Conservation (phyloP, 306 rosid genomes). For the Psophocarpus tetragonolobus region DNA sequence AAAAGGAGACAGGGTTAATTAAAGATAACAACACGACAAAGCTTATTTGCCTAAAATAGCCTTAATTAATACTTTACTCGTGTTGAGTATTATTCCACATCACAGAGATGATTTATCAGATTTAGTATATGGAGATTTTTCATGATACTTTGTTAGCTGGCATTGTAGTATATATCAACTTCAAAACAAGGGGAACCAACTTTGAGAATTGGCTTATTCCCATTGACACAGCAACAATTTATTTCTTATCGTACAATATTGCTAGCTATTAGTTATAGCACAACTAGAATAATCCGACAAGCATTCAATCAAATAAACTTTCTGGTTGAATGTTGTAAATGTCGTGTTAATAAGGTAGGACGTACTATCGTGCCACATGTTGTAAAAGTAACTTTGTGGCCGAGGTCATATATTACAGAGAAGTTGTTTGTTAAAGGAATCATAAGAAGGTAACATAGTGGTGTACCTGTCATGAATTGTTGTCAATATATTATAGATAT, state of each 20-base stretch:
- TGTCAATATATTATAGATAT: conserved; percentile 6
- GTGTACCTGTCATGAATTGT: conserved; percentile 26
- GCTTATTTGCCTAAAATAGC: conserved; percentile 18
- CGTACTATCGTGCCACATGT: not conserved
- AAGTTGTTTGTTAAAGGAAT: conserved; percentile 31
- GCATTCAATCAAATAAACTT: conserved; percentile 12
- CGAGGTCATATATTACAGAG: conserved; percentile 26
- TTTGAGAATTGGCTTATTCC: conserved; percentile 18
- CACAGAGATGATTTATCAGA: conserved; percentile 26
- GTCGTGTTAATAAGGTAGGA: conserved; percentile 15
- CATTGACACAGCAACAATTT: not conserved
- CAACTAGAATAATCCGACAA: not conserved
- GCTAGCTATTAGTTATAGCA: conserved; percentile 9
- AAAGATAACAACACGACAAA: conserved; percentile 14
- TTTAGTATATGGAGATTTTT: conserved; percentile 15
- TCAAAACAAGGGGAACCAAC: conserved; percentile 22
- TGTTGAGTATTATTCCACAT: not conserved
- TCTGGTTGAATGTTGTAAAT: conserved; percentile 17
- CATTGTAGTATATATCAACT: not conserved
- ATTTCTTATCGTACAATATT: not conserved
- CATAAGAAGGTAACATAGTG: conserved; percentile 15
- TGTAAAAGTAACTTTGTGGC: not conserved
- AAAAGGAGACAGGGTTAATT: not conserved
- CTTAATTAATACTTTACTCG: conserved; percentile 11
- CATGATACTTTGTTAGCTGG: conserved; percentile 23